These are phyloP conservation scores for Marsdenia floribunda DNA, from an alignment of 257 asterid species.

Conservation along the genomic window DNA sequence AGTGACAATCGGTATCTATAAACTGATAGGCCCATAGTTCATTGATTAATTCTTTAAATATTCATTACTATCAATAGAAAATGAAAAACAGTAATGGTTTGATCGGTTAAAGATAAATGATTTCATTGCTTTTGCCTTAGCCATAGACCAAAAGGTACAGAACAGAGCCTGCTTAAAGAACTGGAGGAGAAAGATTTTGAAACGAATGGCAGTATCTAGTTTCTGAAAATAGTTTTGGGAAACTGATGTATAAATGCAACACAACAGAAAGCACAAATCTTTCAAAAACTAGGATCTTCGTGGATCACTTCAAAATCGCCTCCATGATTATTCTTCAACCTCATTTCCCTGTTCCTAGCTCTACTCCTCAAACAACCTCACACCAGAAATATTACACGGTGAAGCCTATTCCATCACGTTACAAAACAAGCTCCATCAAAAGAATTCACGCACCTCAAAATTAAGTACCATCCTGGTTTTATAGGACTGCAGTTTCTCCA, in stretches of 20 bases:
- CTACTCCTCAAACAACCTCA: background rate
- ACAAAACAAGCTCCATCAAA: background rate
- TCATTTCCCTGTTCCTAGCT: background rate
- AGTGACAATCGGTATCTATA: background rate
- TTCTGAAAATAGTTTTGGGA: background rate
- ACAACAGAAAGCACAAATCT: background rate
- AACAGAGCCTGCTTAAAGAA: background rate
- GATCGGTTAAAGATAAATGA: background rate
- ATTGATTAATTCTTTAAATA: background rate
- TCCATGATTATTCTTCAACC: background rate
- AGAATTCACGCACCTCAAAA: conserved; percentile 65
- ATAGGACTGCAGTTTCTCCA: conserved; percentile 94
- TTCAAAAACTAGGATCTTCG: background rate
- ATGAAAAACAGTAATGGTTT: background rate
- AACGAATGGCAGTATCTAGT: background rate
- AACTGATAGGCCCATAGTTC: background rate
- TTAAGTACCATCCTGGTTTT: conserved; percentile 77
- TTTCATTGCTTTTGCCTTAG: background rate
- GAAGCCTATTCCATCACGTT: background rate
- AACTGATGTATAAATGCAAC: background rate
- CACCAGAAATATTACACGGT: background rate
- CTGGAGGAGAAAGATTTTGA: background rate
- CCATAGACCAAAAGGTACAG: background rate
- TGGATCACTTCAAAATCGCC: background rate
- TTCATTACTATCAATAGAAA: background rate